Base-by-base conservation (phyloP, 2,329 filamentous ascomycete species). In the Amesomyces nigricolor region DNA sequence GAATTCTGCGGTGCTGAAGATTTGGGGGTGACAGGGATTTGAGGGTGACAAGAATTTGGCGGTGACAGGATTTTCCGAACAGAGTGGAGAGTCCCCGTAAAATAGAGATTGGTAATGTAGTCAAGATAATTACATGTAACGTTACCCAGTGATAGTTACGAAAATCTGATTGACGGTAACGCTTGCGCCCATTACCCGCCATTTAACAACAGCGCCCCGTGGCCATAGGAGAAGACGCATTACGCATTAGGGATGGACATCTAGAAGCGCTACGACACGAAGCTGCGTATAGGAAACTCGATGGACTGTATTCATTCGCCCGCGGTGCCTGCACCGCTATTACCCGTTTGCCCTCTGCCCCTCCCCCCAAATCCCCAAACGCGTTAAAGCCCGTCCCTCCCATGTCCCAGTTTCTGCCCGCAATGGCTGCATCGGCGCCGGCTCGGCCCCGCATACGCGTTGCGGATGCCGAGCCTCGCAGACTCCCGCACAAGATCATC, bases 401-500 rank as follows among this genome's bases (percentile, higher is more conserved):
- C 4, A 44, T 51, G 8, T 51, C 44, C 9, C 43, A 52, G 14
- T 29, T 52, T 52, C 49, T 56, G 49, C 48, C 54, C 17, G 30
- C 30, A 56, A 11, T 29, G 44, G 54, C 54, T 56, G 17, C 38
- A 56, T 10, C 49, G 44, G 54, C 37, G 48, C 49, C 54, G 2
- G 38, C 44, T 11, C 43, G 43, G 38, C 44, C 48, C 29, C 11
- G 13, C 13, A 56, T 50, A 38, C 8, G 9, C 44, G 45, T 53
- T 45, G 1, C n/a, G 30, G 50, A 57, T 40, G 45, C 50, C 53
- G n/a, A 57, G 45, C 38, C 46, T 57, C 54, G 49, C 54, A 7
- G 53, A 53, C 44, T 55, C 54, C 45, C 30, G 16, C 39, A 44
- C n/a, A 52, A 57, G 49, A 47, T 26, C 10, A 53, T 53, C 54